Conservation (phyloP, 768 basidiomycete species). For the Leucocoprinus sp. region DNA sequence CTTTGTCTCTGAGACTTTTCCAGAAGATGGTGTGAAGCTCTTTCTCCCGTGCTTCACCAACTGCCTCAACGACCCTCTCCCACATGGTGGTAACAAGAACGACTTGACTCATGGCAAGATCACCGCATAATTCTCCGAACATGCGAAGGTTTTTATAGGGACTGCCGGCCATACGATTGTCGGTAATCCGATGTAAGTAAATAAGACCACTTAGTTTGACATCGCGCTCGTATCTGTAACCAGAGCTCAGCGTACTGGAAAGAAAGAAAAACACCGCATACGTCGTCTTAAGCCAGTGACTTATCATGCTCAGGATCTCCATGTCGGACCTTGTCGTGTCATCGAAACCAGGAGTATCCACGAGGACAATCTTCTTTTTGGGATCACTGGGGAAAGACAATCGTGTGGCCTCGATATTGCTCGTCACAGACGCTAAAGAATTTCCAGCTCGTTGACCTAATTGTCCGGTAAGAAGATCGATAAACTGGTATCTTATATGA, state of each 20-base stretch:
- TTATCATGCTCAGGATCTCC: conserved; percentile 18
- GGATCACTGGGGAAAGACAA: not conserved
- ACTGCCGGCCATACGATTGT: conserved; percentile 27
- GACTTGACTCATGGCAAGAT: conserved; percentile 22
- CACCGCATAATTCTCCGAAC: conserved; percentile 23
- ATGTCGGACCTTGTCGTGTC: conserved; percentile 17
- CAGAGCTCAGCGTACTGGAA: not conserved
- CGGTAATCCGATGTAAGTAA: conserved; percentile 32
- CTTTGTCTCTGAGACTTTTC: conserved; percentile 19
- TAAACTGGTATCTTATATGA: too few species aligned
- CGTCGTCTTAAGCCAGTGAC: conserved; percentile 16
- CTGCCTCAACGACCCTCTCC: conserved; percentile 19
- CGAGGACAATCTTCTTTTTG: conserved; percentile 12
- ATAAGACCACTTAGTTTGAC: conserved; percentile 26
- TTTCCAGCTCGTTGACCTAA: conserved; percentile 11
- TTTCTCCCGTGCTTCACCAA: conserved; percentile 20
- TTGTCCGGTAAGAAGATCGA: too few species aligned
- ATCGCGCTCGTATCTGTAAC: conserved; percentile 17
- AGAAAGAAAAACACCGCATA: not conserved
- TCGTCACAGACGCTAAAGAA: conserved; percentile 26
- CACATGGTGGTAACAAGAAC: conserved; percentile 32
- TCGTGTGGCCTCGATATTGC: conserved; percentile 14
- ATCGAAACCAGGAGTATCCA: conserved; percentile 24
- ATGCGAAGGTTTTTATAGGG: conserved; percentile 24
- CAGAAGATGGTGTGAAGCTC: conserved; percentile 25